phyloP scores from a whole-genome alignment of 2,329 filamentous ascomycete genomes.

The Rugonectria rugulosa region DNA sequence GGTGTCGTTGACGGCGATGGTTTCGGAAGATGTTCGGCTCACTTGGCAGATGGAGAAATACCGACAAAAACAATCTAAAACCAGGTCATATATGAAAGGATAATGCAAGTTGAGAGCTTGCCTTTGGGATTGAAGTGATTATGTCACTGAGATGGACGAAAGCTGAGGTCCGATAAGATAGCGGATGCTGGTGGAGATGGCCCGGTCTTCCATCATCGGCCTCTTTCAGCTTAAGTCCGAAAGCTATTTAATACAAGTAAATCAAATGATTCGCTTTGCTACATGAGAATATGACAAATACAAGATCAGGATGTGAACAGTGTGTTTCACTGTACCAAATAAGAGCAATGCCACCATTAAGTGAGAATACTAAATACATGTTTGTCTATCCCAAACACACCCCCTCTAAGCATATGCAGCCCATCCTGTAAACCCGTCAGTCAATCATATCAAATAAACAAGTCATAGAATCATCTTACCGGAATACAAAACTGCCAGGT shows the following conservation, averaged over 20 bases:
- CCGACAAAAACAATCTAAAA: too few relatives aligned
- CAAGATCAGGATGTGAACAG: too few relatives aligned
- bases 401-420: conserved; percentile 53
- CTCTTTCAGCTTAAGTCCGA: conserved; percentile 16
- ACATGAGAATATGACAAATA: background rate
- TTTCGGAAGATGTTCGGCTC: background rate
- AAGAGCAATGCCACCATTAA: too few relatives aligned
- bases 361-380: too few relatives aligned
- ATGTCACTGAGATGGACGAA: conserved; percentile 29
- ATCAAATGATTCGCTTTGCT: background rate
- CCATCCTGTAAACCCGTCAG: conserved; percentile 49
- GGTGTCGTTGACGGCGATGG: too few relatives aligned
- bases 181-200: conserved; percentile 23
- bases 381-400: background rate
- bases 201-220: background rate
- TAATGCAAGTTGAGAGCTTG: background rate
- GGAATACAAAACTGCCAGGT: conserved; percentile 89
- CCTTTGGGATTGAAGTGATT: conserved; percentile 20
- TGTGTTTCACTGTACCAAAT: too few relatives aligned
- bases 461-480: conserved; percentile 56
- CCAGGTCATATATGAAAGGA: too few relatives aligned
- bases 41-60: too few relatives aligned
- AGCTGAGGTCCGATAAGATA: conserved; percentile 37
- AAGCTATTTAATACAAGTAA: background rate
- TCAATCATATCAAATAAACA: background rate